phyloP scores from a whole-genome alignment of 2,329 filamentous ascomycete genomes.

The Fusarium heterosporum region DNA sequence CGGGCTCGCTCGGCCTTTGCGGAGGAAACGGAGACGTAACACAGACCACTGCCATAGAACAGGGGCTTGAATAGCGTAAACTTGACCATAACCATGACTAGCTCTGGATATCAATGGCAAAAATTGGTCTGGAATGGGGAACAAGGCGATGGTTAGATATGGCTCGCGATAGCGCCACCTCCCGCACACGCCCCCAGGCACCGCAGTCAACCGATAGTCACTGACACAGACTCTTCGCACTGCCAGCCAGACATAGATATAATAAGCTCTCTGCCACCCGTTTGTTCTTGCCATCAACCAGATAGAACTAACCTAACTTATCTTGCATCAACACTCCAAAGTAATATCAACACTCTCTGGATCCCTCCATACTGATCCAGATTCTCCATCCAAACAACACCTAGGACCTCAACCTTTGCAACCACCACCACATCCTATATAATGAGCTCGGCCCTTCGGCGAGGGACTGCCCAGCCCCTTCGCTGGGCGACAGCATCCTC shows the following conservation, averaged over 20 bases:
- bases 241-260: constrained; percentile 21
- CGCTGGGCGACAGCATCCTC: constrained; percentile 40
- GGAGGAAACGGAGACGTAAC: constrained; percentile 14
- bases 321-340: constrained; percentile 30
- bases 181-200: constrained; percentile 30
- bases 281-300: constrained; percentile 14
- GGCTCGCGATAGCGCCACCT: constrained; percentile 42
- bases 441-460: constrained; percentile 46
- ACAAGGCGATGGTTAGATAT: constrained; percentile 7
- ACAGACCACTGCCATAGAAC: constrained; percentile 1
- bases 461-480: constrained; percentile 45
- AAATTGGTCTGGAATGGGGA: constrained; percentile 34
- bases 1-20: constrained; percentile 39
- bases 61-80: constrained; percentile 11
- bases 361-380: constrained; percentile 38
- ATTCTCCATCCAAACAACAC: constrained; percentile 10
- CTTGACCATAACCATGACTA: constrained; percentile 20
- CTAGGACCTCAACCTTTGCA: constrained; percentile 10
- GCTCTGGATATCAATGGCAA: constrained; percentile 28
- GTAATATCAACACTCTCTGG: constrained; percentile 11
- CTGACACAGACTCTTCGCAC: constrained; percentile 1
- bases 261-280: constrained; percentile 39
- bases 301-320: constrained; percentile 38
- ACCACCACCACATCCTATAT: constrained; percentile 23
- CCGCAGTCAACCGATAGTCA: constrained; percentile 30